These are phyloP conservation scores for Arxiozyma telluris DNA, from an alignment of 1,139 yeast species.

Conservation along the genomic window DNA sequence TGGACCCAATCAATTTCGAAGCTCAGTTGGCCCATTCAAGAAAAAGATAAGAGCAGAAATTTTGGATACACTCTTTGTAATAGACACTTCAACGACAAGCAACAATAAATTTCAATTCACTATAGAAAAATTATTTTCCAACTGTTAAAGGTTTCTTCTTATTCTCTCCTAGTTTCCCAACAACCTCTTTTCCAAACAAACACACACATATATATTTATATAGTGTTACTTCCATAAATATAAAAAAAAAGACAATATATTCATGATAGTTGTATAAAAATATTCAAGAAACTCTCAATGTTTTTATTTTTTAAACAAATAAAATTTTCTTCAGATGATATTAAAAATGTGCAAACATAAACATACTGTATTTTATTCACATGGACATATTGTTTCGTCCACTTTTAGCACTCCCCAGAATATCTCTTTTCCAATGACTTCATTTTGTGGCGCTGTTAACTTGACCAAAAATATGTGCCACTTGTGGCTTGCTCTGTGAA, in stretches of 20 bases:
- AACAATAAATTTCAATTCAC: background rate
- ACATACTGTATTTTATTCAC: background rate
- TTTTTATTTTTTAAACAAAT: no score
- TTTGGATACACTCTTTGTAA: background rate
- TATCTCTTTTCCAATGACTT: background rate
- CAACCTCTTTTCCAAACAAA: background rate
- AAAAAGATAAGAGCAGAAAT: background rate
- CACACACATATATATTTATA: no score
- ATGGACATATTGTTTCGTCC: no score
- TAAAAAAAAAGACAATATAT: no score
- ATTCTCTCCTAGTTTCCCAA: no score
- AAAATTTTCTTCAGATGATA: background rate
- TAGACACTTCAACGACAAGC: background rate
- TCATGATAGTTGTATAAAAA: background rate
- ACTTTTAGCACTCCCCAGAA: no score
- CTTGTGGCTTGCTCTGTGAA: background rate
- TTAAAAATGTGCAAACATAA: no score
- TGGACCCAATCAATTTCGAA: conserved; percentile 2
- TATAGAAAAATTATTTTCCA: background rate
- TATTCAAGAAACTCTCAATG: background rate
- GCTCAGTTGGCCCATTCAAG: background rate
- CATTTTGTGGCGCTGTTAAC: background rate
- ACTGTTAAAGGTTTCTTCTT: no score
- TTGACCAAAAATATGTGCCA: background rate
- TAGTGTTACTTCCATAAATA: background rate